phyloP scores from a whole-genome alignment of 805 yeast species.

The Ogataea nakhonphanomensis region DNA sequence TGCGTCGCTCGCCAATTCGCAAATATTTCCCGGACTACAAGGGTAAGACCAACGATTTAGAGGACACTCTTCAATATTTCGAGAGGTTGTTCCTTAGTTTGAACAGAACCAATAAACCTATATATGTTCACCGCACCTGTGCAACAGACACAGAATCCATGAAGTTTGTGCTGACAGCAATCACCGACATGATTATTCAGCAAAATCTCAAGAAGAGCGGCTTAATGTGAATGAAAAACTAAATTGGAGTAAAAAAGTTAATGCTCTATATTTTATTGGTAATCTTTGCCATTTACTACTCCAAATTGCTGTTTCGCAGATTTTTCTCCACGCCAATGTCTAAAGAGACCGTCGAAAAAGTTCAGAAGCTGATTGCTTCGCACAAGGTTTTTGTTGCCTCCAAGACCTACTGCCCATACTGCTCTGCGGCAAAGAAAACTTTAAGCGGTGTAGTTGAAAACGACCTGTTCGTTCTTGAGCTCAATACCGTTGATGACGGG shows the following conservation, averaged over 20 bases:
- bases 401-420: conserved; percentile 71
- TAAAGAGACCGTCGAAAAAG: conserved; percentile 52
- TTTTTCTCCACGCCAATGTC: conserved; percentile 45
- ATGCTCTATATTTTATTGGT: neutral
- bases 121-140: conserved; percentile 89
- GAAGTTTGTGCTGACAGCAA: conserved; percentile 88
- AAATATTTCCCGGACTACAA: conserved; percentile 74
- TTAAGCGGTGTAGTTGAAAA: conserved; percentile 33
- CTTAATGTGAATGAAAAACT: conserved; percentile 41
- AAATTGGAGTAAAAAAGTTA: neutral
- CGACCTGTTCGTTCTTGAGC: conserved; percentile 53
- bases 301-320: conserved; percentile 6
- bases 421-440: conserved; percentile 48
- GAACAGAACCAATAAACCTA: conserved; percentile 64
- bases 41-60: conserved; percentile 61
- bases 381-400: conserved; percentile 79
- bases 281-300: neutral
- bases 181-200: conserved; percentile 85
- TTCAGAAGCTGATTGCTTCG: conserved; percentile 58
- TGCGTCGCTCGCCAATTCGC: conserved; percentile 60
- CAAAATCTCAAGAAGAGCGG: conserved; percentile 80
- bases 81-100: conserved; percentile 62
- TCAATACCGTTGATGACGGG: conserved; percentile 63
- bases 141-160: conserved; percentile 90
- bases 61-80: conserved; percentile 67